Percentiles rank a stretch among this genome's conserved stretches.
These are phyloP conservation scores for Actinomortierella ambigua DNA, from an alignment of 371 early-diverging fungal genomes.

Conservation along the genomic window DNA sequence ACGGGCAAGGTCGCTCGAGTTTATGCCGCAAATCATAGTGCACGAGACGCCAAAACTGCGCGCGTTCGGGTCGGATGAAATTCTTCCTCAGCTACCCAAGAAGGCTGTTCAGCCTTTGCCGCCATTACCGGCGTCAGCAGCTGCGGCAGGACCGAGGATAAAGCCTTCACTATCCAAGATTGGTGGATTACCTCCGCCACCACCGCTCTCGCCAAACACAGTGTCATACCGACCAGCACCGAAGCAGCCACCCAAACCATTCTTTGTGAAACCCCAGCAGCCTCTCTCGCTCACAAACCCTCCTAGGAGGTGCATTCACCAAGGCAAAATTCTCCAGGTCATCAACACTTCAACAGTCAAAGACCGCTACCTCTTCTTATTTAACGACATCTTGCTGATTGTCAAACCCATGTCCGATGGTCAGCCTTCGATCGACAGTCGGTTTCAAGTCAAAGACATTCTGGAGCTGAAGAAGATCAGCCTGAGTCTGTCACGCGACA, in stretches of 20 bases:
- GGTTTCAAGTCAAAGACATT: slow-evolving; percentile 68
- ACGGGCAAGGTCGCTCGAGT: too few species aligned
- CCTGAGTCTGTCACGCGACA: slow-evolving; percentile 57
- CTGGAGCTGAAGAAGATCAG: slow-evolving; percentile 60
- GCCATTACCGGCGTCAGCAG: too few species aligned
- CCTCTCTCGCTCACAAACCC: slow-evolving; percentile 41
- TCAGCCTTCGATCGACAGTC: slow-evolving; percentile 54
- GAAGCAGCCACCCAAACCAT: slow-evolving; percentile 5
- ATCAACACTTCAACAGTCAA: slow-evolving; percentile 72
- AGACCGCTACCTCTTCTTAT: slow-evolving; percentile 81
- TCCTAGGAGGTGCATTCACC: slow-evolving; percentile 70
- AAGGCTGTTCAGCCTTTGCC: too few species aligned
- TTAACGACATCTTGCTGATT: slow-evolving; percentile 79
- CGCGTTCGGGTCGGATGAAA: too few species aligned
- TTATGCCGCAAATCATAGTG: too few species aligned
- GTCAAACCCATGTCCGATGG: slow-evolving; percentile 63
- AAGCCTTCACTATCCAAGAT: too few species aligned
- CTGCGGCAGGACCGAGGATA: too few species aligned
- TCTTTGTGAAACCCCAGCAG: slow-evolving; percentile 13
- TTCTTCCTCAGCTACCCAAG: too few species aligned
- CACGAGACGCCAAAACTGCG: too few species aligned
- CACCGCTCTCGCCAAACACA: not conserved
- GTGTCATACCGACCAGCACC: not conserved
- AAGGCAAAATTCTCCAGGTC: slow-evolving; percentile 80
- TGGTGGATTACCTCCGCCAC: not conserved